A percentile compares a stretch with the other conserved stretches of the same genome.
Evolutionary conservation across 73 alveolate genomes (phyloP).

Genomic region (Breviolum minutum): DNA sequence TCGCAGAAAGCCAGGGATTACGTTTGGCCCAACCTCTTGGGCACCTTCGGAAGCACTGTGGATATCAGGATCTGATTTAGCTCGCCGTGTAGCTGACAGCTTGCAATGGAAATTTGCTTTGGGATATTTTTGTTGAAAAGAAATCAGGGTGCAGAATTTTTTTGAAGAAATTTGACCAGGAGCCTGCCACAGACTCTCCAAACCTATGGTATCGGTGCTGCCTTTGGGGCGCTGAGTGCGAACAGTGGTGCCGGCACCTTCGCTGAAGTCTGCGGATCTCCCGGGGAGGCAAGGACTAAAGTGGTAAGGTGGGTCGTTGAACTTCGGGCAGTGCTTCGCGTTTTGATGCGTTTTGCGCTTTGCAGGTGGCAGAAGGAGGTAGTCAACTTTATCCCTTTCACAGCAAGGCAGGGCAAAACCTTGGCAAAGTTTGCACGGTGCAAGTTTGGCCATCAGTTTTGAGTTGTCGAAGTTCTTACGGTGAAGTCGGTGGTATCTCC

Average conservation of each 20-base stretch:
- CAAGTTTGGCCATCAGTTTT: not conserved
- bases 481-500: too few species aligned
- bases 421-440: not conserved
- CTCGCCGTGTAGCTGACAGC: too few species aligned
- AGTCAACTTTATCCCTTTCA: conserved; percentile 34
- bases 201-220: conserved; percentile 49
- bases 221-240: conserved; percentile 77
- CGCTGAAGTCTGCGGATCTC: conserved; percentile 85
- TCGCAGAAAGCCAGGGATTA: conserved; percentile 20
- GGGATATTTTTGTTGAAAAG: too few species aligned
- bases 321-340: not conserved
- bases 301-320: not conserved
- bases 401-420: not conserved
- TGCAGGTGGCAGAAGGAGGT: not conserved
- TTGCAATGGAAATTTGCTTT: too few species aligned
- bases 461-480: too few species aligned
- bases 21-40: conserved; percentile 60
- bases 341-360: not conserved
- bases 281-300: conserved; percentile 36
- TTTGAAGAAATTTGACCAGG: too few species aligned
- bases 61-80: conserved; percentile 32
- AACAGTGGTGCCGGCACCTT: conserved; percentile 15
- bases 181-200: conserved; percentile 60
- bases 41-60: conserved; percentile 15
- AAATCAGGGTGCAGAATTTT: too few species aligned